Evolutionary conservation across 306 rosid species (phyloP).

Genomic region (Astragalus membranaceus): DNA sequence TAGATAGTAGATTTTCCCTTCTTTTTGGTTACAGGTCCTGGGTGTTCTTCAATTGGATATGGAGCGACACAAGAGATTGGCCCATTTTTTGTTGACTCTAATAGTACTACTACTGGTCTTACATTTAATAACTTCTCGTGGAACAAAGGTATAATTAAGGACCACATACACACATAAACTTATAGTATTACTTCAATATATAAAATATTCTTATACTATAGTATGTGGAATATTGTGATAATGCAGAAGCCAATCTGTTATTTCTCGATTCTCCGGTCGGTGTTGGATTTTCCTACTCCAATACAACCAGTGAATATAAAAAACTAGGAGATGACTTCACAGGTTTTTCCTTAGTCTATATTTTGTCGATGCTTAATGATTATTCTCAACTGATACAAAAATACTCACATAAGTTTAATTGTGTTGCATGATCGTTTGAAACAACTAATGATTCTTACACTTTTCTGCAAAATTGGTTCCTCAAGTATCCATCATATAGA

Average conservation of each 20-base stretch:
- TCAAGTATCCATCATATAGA: constrained; percentile 74
- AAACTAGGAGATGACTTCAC: constrained; percentile 74
- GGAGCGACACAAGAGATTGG: constrained; percentile 99
- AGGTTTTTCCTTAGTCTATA: constrained; percentile 28
- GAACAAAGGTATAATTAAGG: constrained; percentile 52
- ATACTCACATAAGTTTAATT: not conserved
- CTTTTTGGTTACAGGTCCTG: constrained; percentile 63
- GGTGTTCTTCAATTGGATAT: constrained; percentile 97
- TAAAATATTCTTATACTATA: not conserved
- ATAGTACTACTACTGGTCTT: constrained; percentile 54
- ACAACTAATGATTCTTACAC: constrained; percentile 75
- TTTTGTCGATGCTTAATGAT: constrained; percentile 17
- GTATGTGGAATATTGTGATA: constrained; percentile 18
- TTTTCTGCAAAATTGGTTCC: constrained; percentile 75
- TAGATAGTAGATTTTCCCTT: too few relatives aligned
- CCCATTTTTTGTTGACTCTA: constrained; percentile 71
- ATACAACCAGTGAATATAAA: constrained; percentile 62
- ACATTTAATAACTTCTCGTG: constrained; percentile 66
- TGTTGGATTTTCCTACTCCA: constrained; percentile 52
- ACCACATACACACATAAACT: not conserved
- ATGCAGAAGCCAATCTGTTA: constrained; percentile 72
- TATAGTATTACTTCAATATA: not conserved
- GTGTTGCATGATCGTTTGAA: not conserved
- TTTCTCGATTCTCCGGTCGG: constrained; percentile 75
- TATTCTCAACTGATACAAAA: not conserved